Conservation (phyloP, 1,284 basidiomycete species). For the Cerrena zonata region DNA sequence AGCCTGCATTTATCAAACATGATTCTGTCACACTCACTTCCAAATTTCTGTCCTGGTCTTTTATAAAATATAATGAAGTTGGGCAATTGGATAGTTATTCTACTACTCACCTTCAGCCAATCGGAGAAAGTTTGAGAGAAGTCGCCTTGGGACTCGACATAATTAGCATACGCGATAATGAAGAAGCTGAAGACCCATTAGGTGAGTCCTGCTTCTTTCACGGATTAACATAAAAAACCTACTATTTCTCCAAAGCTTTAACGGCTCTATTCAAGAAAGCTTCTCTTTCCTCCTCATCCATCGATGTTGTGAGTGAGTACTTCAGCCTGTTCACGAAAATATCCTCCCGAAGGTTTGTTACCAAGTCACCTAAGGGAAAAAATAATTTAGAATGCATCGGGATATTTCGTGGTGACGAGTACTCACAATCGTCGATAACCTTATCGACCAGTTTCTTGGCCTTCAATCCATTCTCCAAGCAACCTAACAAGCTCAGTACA, state of each 20-base stretch:
- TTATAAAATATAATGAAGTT: conserved; percentile 2
- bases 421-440: conserved; percentile 81
- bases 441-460: conserved; percentile 84
- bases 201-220: background rate
- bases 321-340: conserved; percentile 78
- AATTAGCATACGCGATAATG: conserved; percentile 90
- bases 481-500: conserved; percentile 84
- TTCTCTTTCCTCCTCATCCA: conserved; percentile 50
- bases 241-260: conserved; percentile 80
- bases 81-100: conserved; percentile 2
- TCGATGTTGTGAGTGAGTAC: conserved; percentile 77
- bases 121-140: conserved; percentile 75
- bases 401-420: background rate
- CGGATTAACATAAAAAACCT: conserved; percentile 4
- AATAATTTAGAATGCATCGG: background rate
- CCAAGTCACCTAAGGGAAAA: conserved; percentile 61
- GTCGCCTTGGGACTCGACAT: conserved; percentile 67
- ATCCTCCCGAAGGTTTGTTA: conserved; percentile 85
- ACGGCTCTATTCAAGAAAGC: conserved; percentile 56
- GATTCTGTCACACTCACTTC: conserved; percentile 76
- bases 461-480: conserved; percentile 75
- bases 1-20: too few relatives aligned
- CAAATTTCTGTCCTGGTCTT: conserved; percentile 86
- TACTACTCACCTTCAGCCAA: conserved; percentile 74
- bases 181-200: conserved; percentile 63